Conservation (phyloP, 2,329 filamentous ascomycete genomes). For the Botryosphaeria dothidea region DNA sequence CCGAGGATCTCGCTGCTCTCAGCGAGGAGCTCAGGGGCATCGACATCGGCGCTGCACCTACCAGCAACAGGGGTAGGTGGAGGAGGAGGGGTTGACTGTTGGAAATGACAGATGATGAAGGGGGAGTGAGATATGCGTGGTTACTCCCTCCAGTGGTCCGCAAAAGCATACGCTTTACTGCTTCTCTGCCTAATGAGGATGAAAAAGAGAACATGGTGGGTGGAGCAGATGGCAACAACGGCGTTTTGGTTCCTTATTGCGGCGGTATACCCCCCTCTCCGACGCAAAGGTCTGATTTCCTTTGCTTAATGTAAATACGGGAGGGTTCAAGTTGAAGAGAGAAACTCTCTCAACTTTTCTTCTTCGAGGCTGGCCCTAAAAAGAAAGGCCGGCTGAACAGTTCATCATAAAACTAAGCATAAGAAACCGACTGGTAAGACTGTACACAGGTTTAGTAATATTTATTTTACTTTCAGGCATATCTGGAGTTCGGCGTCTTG, state of each 20-base stretch:
- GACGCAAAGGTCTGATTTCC: background rate
- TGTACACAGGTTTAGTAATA: constrained; percentile 14
- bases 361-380: background rate
- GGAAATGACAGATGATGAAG: background rate
- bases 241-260: constrained; percentile 6
- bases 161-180: background rate
- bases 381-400: background rate
- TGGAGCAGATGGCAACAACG: background rate
- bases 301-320: constrained; percentile 14
- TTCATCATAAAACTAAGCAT: background rate
- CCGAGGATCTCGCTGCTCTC: constrained; percentile 58
- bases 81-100: constrained; percentile 9
- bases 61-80: constrained; percentile 6
- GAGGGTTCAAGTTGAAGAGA: background rate
- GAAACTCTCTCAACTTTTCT: background rate
- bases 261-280: constrained; percentile 10
- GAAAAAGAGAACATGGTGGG: background rate
- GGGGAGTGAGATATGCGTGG: background rate
- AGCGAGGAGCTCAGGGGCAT: constrained; percentile 67
- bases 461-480: background rate
- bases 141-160: background rate
- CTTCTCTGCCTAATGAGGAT: constrained; percentile 5
- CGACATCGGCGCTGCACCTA: constrained; percentile 41
- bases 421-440: background rate
- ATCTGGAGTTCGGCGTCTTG: background rate